phyloP scores from a whole-genome alignment of 345 rosid genomes.

The Boechera divaricarpa region DNA sequence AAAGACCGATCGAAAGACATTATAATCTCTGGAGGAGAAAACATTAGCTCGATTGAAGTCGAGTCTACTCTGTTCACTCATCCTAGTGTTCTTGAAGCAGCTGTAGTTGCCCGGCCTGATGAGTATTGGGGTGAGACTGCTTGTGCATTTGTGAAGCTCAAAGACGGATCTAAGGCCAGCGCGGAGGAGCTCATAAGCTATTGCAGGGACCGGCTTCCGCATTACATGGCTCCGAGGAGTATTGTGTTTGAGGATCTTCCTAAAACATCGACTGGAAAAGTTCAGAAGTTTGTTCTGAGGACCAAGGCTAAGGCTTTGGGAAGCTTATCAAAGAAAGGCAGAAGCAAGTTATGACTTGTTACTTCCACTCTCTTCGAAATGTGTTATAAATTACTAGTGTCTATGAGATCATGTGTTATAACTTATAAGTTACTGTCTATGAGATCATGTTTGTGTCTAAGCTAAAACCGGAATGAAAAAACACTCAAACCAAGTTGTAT shows the following conservation, averaged over 20 bases:
- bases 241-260: constrained; percentile 74
- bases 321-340: constrained; percentile 56
- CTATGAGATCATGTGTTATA: no score
- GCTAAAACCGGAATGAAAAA: neutral
- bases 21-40: constrained; percentile 81
- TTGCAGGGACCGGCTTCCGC: constrained; percentile 62
- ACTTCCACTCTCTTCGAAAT: neutral
- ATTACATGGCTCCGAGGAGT: constrained; percentile 70
- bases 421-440: no score
- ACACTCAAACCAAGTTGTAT: constrained; percentile 9
- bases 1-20: constrained; percentile 81
- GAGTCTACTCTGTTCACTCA: constrained; percentile 69
- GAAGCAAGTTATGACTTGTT: constrained; percentile 60
- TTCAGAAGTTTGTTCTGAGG: constrained; percentile 64
- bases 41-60: constrained; percentile 74
- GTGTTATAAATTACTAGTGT: neutral
- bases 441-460: neutral
- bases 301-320: constrained; percentile 70
- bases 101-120: constrained; percentile 79
- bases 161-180: constrained; percentile 50
- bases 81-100: constrained; percentile 73
- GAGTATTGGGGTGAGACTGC: constrained; percentile 82
- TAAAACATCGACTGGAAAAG: constrained; percentile 78
- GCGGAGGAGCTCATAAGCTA: constrained; percentile 60
- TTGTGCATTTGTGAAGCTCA: constrained; percentile 76